Base-by-base conservation (phyloP, 2,329 filamentous ascomycete species). In the Knoxdaviesia proteae region DNA sequence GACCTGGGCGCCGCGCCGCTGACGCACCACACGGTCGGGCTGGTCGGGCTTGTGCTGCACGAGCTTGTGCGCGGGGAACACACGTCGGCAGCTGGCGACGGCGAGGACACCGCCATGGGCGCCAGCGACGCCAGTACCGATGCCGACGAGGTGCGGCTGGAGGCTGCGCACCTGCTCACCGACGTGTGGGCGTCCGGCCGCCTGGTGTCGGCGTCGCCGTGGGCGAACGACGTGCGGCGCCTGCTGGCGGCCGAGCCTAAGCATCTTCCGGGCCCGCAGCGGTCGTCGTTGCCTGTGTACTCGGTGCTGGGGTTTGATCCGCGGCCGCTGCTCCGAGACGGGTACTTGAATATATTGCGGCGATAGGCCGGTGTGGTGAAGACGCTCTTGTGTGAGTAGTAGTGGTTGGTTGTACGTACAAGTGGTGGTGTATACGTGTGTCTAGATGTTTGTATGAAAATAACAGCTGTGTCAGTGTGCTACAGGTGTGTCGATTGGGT, bases 21-120 rank as follows among this genome's bases (percentile, higher is more conserved):
- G 38, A 74, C 74, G 44, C 74, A 82, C 52, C 76, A 84, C 52
- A 78, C 79, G 48, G 68, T 68, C 43, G 67, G 66, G 8, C 61
- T 83, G 7, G 65, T 68, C 1, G 62, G 69, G 7, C 61, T 80
- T 51, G 68, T 70, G n/a, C 60, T 84, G 4, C 57, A 72, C 40
- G 71, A 77, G 48, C 61, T 83, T 6, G 9, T 32, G 38, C 38
- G 29, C 37, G 7, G 9, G 6, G 38, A 32, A n/a, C 9, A 37
- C 33, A 11, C 29, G 5, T 6, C 38, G 4, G 3, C 29, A 10
- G 38, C 29, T 10, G 38, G 32, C 8, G 32, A 6, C 32, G 36
- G 32, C 33, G 38, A 41, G 32, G 35, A 37, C 20, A 36, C 10
- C 34, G 38, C 47, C 48, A 34, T 46, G 46, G n/a, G 47, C 42